phyloP scores from a whole-genome alignment of 495 filamentous ascomycete genomes.

The Saxispiralis lemnorum region DNA sequence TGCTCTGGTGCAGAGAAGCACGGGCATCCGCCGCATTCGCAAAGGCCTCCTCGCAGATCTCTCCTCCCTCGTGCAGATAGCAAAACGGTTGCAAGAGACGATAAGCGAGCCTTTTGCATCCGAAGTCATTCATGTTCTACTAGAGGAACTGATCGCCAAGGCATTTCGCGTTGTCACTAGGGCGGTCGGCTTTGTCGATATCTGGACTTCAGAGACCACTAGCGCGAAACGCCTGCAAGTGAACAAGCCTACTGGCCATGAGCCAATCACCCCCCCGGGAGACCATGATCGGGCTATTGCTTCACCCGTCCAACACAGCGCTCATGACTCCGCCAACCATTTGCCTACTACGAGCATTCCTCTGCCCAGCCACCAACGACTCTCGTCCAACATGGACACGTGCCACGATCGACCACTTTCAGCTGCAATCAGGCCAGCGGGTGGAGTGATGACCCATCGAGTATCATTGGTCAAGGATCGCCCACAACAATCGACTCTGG shows the following conservation, averaged over 20 bases:
- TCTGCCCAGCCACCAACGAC: too few relatives aligned
- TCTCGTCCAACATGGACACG: too few relatives aligned
- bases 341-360: too few relatives aligned
- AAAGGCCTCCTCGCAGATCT: constrained; percentile 80
- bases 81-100: constrained; percentile 61
- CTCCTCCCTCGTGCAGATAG: constrained; percentile 70
- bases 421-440: background rate
- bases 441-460: constrained; percentile 27
- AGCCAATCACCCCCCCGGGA: background rate
- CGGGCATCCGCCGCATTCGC: constrained; percentile 59
- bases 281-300: background rate
- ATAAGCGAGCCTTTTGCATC: constrained; percentile 37
- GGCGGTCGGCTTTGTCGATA: constrained; percentile 80
- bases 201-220: constrained; percentile 52
- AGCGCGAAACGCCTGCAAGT: background rate
- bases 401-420: too few relatives aligned
- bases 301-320: too few relatives aligned
- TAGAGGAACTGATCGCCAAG: constrained; percentile 84
- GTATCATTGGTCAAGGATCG: constrained; percentile 24
- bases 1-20: constrained; percentile 49
- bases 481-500: constrained; percentile 21
- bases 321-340: too few relatives aligned
- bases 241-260: background rate
- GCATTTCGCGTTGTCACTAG: constrained; percentile 88
- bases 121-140: constrained; percentile 44